These are phyloP conservation scores for Geum urbanum DNA, from an alignment of 306 rosid genomes.

Conservation along the genomic window DNA sequence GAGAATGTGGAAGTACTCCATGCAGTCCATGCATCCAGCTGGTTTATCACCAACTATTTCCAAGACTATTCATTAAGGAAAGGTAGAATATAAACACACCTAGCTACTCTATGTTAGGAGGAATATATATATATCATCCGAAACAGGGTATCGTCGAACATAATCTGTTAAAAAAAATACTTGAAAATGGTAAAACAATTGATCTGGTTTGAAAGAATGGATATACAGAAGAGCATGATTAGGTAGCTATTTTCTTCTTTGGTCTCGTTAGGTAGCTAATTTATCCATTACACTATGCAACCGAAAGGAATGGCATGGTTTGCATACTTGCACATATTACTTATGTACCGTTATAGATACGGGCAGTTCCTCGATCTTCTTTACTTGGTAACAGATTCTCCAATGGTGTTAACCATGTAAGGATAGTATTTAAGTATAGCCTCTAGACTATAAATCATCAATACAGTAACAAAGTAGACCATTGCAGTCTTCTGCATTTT, in stretches of 20 bases:
- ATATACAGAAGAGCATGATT: neutral
- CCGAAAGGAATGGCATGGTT: neutral
- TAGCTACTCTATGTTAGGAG: neutral
- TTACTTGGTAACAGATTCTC: no score
- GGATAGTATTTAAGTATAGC: no score
- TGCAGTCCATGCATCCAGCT: neutral
- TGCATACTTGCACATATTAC: neutral
- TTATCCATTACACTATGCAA: neutral
- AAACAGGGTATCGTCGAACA: neutral
- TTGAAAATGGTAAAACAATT: neutral
- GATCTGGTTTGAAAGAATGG: neutral
- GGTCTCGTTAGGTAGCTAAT: neutral
- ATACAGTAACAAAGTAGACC: no score
- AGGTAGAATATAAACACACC: neutral
- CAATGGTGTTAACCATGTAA: no score
- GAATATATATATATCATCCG: neutral
- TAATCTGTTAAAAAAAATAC: neutral
- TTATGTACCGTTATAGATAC: no score
- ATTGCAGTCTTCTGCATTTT: no score
- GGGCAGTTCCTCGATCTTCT: no score
- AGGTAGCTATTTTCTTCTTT: constrained; percentile 1
- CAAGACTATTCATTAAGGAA: neutral
- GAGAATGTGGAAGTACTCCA: neutral
- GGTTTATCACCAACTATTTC: neutral
- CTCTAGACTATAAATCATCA: no score